phyloP scores from a whole-genome alignment of 2,329 filamentous ascomycete species.

The Hypoxylon sp. region DNA sequence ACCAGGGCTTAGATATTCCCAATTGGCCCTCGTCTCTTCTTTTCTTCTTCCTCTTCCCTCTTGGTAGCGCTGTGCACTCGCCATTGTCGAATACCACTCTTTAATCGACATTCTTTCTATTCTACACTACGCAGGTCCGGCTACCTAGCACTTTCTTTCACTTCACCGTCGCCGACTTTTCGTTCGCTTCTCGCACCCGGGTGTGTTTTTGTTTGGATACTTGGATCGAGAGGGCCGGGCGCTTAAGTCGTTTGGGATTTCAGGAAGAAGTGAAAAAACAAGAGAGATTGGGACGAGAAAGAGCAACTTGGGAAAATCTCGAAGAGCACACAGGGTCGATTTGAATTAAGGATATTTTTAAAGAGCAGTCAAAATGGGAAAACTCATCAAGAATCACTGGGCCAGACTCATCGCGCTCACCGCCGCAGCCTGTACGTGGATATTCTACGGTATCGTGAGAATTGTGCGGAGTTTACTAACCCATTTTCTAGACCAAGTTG shows the following conservation, averaged over 20 bases:
- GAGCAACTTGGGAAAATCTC: conserved; percentile 40
- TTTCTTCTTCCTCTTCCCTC: conserved; percentile 52
- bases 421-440: conserved; percentile 71
- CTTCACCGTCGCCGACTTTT: conserved; percentile 30
- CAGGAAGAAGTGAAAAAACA: conserved; percentile 41
- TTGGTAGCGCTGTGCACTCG: conserved; percentile 65
- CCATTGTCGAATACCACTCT: conserved; percentile 67
- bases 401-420: conserved; percentile 93
- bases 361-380: conserved; percentile 78
- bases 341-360: conserved; percentile 36
- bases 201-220: conserved; percentile 34
- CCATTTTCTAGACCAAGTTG: conserved; percentile 81
- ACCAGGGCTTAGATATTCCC: conserved; percentile 40
- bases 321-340: conserved; percentile 39
- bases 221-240: conserved; percentile 37
- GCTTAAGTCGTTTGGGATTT: conserved; percentile 44
- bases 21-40: conserved; percentile 47
- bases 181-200: conserved; percentile 45
- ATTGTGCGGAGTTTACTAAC: conserved; percentile 50
- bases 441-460: conserved; percentile 5
- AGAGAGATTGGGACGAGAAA: conserved; percentile 37
- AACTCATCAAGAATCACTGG: conserved; percentile 99
- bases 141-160: conserved; percentile 60
- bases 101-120: conserved; percentile 62
- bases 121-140: conserved; percentile 66